phyloP scores from a whole-genome alignment of 2,329 filamentous ascomycete genomes.

The Penicillium aurantiogriseum region DNA sequence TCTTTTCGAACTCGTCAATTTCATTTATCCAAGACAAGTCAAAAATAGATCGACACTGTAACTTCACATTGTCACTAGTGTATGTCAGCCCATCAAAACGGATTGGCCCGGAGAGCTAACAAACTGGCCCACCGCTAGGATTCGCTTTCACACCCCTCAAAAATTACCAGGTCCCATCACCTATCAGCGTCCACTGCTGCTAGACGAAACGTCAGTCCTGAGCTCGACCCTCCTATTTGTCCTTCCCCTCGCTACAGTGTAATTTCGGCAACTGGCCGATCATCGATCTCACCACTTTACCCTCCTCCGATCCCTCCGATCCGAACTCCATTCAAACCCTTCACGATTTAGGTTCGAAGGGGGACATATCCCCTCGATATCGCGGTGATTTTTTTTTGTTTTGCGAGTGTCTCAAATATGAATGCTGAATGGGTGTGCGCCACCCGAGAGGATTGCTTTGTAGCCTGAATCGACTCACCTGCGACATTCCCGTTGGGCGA shows the following conservation, averaged over 20 bases:
- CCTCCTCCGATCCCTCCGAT: conserved; percentile 6
- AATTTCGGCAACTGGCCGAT: conserved; percentile 12
- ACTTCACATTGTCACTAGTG: neutral
- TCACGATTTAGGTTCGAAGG: conserved; percentile 10
- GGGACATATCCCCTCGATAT: conserved; percentile 16
- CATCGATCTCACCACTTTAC: conserved; percentile 2
- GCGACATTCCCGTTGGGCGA: conserved; percentile 37
- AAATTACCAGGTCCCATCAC: conserved; percentile 3
- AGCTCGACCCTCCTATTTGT: conserved; percentile 18
- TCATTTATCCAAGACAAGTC: too few species aligned
- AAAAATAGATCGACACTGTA: conserved; percentile 2
- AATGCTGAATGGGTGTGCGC: conserved; percentile 35
- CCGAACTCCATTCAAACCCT: conserved; percentile 4
- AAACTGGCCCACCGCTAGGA: conserved; percentile 17
- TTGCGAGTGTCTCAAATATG: conserved; percentile 34
- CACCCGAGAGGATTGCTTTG: conserved; percentile 39
- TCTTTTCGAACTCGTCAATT: neutral
- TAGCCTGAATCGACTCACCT: conserved; percentile 38
- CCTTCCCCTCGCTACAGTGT: conserved; percentile 3
- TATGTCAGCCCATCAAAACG: neutral
- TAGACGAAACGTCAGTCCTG: conserved; percentile 30
- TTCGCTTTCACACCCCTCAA: conserved; percentile 8
- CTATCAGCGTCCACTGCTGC: conserved; percentile 16
- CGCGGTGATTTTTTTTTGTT: neutral
- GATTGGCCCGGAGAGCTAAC: conserved; percentile 16